Evolutionary conservation across 106 monocot species (phyloP).

Genomic region (Ottelia alismoides): DNA sequence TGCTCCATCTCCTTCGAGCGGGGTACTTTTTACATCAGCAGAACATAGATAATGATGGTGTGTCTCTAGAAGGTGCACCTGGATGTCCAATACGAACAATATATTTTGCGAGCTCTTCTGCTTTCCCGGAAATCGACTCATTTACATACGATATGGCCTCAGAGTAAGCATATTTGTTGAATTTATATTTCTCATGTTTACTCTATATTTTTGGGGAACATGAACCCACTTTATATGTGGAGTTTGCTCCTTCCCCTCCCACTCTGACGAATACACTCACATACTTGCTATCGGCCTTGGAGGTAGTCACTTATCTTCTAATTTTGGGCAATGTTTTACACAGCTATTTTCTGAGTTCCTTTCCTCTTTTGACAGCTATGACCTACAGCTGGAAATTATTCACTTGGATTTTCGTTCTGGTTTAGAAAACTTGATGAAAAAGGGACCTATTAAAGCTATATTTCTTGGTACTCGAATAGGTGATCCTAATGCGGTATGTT

Average conservation of each 20-base stretch:
- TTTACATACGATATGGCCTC: slow-evolving; percentile 87
- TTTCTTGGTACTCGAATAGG: slow-evolving; percentile 99
- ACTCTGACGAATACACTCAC: too few relatives aligned
- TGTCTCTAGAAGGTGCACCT: slow-evolving; percentile 10
- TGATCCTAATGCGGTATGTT: slow-evolving; percentile 93
- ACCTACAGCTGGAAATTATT: slow-evolving; percentile 81
- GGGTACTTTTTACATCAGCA: slow-evolving; percentile 58
- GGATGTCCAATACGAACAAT: slow-evolving; percentile 79
- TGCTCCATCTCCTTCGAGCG: slow-evolving; percentile 91
- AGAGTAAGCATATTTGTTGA: slow-evolving; percentile 40
- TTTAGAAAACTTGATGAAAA: slow-evolving; percentile 55
- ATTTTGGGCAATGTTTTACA: too few relatives aligned
- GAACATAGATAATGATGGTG: slow-evolving; percentile 14
- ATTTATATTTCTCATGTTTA: too few relatives aligned
- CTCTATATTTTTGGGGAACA: too few relatives aligned
- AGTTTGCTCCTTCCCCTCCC: too few relatives aligned
- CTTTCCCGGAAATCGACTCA: slow-evolving; percentile 91
- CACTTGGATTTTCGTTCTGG: slow-evolving; percentile 86
- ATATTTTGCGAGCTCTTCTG: slow-evolving; percentile 80
- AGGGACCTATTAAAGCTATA: slow-evolving; percentile 89
- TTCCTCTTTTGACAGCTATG: slow-evolving; percentile 43
- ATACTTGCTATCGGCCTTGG: too few relatives aligned
- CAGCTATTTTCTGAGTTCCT: neutral
- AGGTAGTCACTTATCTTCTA: too few relatives aligned
- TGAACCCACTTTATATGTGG: too few relatives aligned